These are phyloP conservation scores for Naganishia liquefaciens DNA, from an alignment of 1,284 basidiomycete species.

Conservation along the genomic window DNA sequence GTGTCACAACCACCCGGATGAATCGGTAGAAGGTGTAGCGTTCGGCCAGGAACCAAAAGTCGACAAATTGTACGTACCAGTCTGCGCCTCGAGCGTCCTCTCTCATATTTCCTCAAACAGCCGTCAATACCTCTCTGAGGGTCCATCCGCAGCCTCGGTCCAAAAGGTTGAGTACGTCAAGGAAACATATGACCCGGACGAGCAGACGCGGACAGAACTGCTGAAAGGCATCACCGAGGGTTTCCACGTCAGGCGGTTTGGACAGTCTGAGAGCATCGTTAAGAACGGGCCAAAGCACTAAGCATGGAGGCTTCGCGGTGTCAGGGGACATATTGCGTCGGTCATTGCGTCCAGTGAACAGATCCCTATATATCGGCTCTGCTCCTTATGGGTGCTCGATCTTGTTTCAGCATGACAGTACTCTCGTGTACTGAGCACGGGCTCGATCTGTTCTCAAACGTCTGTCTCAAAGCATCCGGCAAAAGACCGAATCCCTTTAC, in stretches of 20 bases:
- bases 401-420: no score
- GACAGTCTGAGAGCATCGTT: conserved; percentile 17
- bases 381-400: no score
- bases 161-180: conserved; percentile 42
- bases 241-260: conserved; percentile 21
- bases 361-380: no score
- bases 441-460: not conserved
- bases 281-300: conserved; percentile 23
- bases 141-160: conserved; percentile 44
- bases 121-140: conserved; percentile 40
- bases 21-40: conserved; percentile 49
- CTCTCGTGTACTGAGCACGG: not conserved
- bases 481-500: no score
- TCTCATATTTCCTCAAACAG: conserved; percentile 30
- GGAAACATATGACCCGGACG: conserved; percentile 38
- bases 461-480: not conserved
- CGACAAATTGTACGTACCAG: conserved; percentile 44
- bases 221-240: conserved; percentile 31
- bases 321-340: not conserved
- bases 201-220: conserved; percentile 38
- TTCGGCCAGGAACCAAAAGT: conserved; percentile 43
- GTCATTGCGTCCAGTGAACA: not conserved
- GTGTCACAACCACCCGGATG: conserved; percentile 49
- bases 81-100: not conserved
- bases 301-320: not conserved